Conservation (phyloP, 495 filamentous ascomycete species). For the Lasiosphaeriaceae sp. region DNA sequence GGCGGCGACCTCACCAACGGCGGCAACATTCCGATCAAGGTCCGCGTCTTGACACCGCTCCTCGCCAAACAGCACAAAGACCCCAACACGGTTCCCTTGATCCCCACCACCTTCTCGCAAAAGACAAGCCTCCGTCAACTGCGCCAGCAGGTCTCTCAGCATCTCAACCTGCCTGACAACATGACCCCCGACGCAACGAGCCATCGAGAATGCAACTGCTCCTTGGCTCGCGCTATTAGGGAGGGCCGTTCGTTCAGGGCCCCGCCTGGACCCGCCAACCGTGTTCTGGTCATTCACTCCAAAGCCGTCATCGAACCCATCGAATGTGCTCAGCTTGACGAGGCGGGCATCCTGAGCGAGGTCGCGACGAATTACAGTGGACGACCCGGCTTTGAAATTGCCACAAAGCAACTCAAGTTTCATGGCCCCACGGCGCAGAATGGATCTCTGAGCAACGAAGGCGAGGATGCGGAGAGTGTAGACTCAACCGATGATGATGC, state of each 20-base stretch:
- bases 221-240: background rate
- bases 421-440: too few species aligned
- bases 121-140: background rate
- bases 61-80: background rate
- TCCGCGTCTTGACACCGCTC: background rate
- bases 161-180: background rate
- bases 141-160: background rate
- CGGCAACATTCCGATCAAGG: background rate
- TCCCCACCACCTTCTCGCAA: background rate
- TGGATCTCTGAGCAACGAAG: too few species aligned
- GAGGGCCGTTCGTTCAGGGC: background rate
- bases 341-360: background rate
- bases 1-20: background rate
- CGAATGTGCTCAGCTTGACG: background rate
- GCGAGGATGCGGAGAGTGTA: background rate
- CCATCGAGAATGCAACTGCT: background rate
- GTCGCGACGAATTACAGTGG: background rate
- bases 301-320: background rate
- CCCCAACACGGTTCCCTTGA: background rate
- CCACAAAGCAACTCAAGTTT: background rate
- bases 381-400: background rate
- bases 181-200: background rate
- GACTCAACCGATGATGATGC: too few species aligned
- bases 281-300: background rate
- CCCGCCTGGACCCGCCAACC: background rate